Percentiles rank a stretch among this genome's conserved stretches.
Conservation (phyloP, 768 basidiomycete genomes). For the Lentinula boryana region DNA sequence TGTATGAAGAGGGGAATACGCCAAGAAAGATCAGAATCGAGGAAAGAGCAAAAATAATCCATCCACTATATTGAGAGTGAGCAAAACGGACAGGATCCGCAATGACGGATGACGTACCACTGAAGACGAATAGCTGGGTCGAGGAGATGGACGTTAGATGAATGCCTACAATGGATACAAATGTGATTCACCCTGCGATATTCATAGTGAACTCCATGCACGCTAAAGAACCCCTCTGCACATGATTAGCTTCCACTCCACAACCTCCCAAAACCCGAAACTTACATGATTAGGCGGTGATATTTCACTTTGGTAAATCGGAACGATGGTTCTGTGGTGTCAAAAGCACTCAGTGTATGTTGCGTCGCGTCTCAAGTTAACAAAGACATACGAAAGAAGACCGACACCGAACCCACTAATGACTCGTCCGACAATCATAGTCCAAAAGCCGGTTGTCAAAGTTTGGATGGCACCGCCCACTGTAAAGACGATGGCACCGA, state of each 20-base stretch:
- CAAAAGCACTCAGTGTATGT: neutral
- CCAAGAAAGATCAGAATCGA: slow-evolving; percentile 64
- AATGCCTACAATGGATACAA: neutral
- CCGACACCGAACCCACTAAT: slow-evolving; percentile 76
- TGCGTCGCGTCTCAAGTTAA: neutral
- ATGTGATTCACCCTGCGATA: slow-evolving; percentile 52
- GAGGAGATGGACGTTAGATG: neutral
- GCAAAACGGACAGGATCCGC: slow-evolving; percentile 22
- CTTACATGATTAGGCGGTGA: slow-evolving; percentile 85
- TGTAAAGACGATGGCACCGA: slow-evolving; percentile 79
- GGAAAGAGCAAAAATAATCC: slow-evolving; percentile 72
- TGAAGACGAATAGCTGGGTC: neutral
- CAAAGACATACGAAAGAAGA: slow-evolving; percentile 54
- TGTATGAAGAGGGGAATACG: slow-evolving; percentile 63
- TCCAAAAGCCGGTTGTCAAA: slow-evolving; percentile 68
- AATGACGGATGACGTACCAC: slow-evolving; percentile 79
- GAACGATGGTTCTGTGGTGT: slow-evolving; percentile 77
- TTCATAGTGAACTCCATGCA: slow-evolving; percentile 97
- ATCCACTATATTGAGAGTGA: slow-evolving; percentile 61
- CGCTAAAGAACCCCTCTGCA: slow-evolving; percentile 83
- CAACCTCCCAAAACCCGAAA: slow-evolving; percentile 2
- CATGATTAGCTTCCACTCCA: slow-evolving; percentile 4
- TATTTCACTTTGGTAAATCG: slow-evolving; percentile 94
- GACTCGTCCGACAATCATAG: slow-evolving; percentile 73
- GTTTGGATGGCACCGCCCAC: slow-evolving; percentile 85